Conservation (phyloP, 208 protist species). For the Trypanosoma lewisi region DNA sequence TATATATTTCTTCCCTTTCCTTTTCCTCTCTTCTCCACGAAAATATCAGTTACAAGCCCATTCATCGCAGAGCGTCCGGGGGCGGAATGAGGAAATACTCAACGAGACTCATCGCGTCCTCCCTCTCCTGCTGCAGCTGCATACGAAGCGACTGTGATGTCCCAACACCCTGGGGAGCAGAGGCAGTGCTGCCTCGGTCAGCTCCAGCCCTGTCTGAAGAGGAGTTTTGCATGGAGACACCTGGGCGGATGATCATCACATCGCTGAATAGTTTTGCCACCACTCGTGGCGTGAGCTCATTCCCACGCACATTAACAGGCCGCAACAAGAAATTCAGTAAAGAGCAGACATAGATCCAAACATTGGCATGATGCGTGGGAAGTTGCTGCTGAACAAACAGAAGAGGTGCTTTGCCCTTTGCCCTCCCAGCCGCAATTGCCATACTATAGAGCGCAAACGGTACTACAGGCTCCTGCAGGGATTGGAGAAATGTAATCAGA, state of each 20-base stretch:
- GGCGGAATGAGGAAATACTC: constrained; percentile 74
- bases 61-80: constrained; percentile 37
- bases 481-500: constrained; percentile 71
- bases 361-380: constrained; percentile 78
- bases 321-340: constrained; percentile 85
- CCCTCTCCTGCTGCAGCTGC: constrained; percentile 63
- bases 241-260: constrained; percentile 57
- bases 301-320: constrained; percentile 48
- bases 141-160: constrained; percentile 62
- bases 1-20: not conserved
- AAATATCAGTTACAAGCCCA: not conserved
- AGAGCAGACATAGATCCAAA: constrained; percentile 79
- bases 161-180: constrained; percentile 36
- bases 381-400: constrained; percentile 63
- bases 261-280: constrained; percentile 67
- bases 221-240: not conserved
- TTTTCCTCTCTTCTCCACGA: not conserved
- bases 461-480: constrained; percentile 79
- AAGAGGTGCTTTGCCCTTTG: constrained; percentile 49
- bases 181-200: constrained; percentile 28
- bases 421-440: constrained; percentile 53
- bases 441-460: constrained; percentile 59
- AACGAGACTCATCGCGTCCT: constrained; percentile 62
- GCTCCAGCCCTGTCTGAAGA: constrained; percentile 17
- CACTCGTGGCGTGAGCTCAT: constrained; percentile 55